Percentiles rank a stretch among this genome's conserved stretches.
Conservation (phyloP, 2,329 filamentous ascomycete species). For the Botrytis porri region DNA sequence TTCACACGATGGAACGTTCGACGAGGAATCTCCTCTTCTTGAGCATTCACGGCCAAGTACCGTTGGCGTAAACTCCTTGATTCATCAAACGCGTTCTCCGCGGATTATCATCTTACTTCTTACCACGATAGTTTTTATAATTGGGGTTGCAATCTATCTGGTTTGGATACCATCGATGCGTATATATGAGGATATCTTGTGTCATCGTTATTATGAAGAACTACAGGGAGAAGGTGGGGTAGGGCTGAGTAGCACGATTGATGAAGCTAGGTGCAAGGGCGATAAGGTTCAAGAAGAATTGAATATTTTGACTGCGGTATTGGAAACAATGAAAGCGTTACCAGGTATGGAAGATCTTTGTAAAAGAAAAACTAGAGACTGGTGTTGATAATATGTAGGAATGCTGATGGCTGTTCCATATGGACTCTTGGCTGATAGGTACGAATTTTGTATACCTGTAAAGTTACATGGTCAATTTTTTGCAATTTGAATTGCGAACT, state of each 20-base stretch:
- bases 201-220: constrained; percentile 40
- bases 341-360: constrained; percentile 30
- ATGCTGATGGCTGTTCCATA: constrained; percentile 41
- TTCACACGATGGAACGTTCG: not conserved
- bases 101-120: constrained; percentile 38
- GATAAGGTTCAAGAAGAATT: constrained; percentile 40
- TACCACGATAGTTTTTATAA: constrained; percentile 37
- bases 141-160: constrained; percentile 35
- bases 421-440: constrained; percentile 42
- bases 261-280: constrained; percentile 41
- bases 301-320: constrained; percentile 39
- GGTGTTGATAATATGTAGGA: constrained; percentile 23
- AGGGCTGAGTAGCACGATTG: constrained; percentile 33
- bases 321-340: constrained; percentile 36
- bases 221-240: constrained; percentile 29
- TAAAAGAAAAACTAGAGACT: not conserved
- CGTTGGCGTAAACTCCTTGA: not conserved
- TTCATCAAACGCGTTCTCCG: constrained; percentile 27
- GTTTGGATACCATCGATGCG: constrained; percentile 39
- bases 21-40: constrained; percentile 20
- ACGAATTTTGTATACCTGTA: constrained; percentile 13
- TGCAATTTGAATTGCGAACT: not conserved
- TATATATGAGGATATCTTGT: constrained; percentile 43
- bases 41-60: not conserved
- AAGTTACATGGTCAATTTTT: not conserved